Percentiles rank a stretch among this genome's conserved stretches.
Conservation (phyloP, 257 asterid genomes). For the Nicotiana obtusifolia region DNA sequence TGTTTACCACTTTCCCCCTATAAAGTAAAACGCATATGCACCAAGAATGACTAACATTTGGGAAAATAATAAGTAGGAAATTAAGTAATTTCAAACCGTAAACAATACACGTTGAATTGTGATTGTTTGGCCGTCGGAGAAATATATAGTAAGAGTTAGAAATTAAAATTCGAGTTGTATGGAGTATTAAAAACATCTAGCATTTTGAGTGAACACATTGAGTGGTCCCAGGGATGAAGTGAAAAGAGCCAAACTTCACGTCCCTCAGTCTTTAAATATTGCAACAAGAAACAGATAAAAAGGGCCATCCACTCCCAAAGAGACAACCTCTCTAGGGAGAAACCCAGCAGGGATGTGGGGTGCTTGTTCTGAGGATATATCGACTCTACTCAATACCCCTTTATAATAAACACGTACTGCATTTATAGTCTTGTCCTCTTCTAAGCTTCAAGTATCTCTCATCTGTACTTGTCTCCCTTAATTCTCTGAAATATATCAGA, state of each 20-base stretch:
- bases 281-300: constrained; percentile 13
- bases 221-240: constrained; percentile 1
- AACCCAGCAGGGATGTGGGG: constrained; percentile 11
- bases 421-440: not conserved
- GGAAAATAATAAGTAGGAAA: too few species aligned
- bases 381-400: not conserved
- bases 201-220: not conserved
- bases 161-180: too few species aligned
- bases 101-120: not conserved
- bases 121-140: not conserved
- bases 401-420: not conserved
- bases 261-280: constrained; percentile 5
- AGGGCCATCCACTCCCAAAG: not conserved
- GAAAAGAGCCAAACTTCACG: constrained; percentile 3
- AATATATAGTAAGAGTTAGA: not conserved
- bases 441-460: not conserved
- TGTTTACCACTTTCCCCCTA: too few species aligned
- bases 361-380: not conserved
- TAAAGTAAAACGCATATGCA: too few species aligned
- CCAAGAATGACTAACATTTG: too few species aligned
- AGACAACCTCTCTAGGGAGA: not conserved
- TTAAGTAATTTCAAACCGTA: too few species aligned
- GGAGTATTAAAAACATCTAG: too few species aligned
- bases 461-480: not conserved
- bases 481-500: not conserved